phyloP scores from a whole-genome alignment of 345 rosid genomes.

The Eucalyptus polyanthemos region DNA sequence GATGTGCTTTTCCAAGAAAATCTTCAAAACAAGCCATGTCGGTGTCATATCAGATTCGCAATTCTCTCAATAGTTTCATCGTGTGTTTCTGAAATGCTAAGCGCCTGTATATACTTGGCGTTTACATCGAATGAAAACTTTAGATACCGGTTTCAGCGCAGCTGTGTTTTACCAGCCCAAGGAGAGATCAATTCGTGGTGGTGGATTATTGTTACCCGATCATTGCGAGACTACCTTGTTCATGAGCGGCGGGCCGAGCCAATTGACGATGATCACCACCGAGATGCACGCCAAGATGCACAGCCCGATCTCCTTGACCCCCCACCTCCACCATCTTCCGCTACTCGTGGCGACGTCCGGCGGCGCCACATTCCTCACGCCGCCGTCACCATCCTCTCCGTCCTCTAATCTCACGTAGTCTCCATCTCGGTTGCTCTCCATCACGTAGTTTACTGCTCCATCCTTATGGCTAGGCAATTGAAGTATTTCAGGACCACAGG shows the following conservation, averaged over 20 bases:
- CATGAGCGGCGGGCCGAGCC: slow-evolving; percentile 1
- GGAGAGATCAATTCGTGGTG: neutral
- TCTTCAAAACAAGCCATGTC: neutral
- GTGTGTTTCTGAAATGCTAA: neutral
- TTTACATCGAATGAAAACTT: neutral
- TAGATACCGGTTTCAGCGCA: rapidly evolving
- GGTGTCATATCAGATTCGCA: neutral
- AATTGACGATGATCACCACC: neutral
- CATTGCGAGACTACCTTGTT: neutral
- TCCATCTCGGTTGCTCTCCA: neutral
- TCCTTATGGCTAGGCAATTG: neutral
- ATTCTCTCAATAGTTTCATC: neutral
- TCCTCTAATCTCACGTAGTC: neutral
- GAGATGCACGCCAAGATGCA: neutral
- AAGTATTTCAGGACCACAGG: neutral
- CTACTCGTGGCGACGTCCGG: neutral
- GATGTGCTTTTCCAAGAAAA: neutral
- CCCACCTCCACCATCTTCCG: neutral
- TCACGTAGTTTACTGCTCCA: neutral
- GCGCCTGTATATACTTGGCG: neutral
- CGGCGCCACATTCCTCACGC: neutral
- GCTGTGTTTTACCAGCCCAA: neutral
- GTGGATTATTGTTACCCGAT: neutral
- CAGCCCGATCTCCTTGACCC: neutral
- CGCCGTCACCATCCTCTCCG: neutral